phyloP scores from a whole-genome alignment of 2,329 filamentous ascomycete species.

The Exophiala alcalophila region DNA sequence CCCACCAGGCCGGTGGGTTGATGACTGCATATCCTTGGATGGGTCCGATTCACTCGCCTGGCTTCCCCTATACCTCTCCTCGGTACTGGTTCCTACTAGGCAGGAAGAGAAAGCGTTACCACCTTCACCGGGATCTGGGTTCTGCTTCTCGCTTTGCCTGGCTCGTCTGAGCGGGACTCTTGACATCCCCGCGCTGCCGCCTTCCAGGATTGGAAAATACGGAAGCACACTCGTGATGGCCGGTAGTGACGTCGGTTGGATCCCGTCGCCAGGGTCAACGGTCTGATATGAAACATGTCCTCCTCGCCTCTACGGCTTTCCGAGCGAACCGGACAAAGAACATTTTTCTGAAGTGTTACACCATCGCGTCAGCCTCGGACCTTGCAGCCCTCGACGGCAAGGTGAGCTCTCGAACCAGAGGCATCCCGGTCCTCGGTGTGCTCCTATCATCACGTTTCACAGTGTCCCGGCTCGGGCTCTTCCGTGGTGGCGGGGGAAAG shows the following conservation, averaged over 20 bases:
- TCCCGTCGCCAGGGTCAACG: neutral
- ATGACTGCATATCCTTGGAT: too few relatives aligned
- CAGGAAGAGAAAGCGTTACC: constrained; percentile 11
- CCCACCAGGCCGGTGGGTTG: too few relatives aligned
- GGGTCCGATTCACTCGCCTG: too few relatives aligned
- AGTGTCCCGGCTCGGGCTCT: constrained; percentile 12
- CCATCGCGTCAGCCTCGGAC: constrained; percentile 25
- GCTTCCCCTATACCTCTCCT: too few relatives aligned
- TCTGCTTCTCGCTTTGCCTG: constrained; percentile 1
- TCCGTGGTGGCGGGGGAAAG: constrained; percentile 15
- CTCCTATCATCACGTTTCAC: too few relatives aligned
- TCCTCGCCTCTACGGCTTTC: constrained; percentile 3
- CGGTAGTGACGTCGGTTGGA: constrained; percentile 6
- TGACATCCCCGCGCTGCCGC: neutral
- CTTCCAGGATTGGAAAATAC: constrained; percentile 1
- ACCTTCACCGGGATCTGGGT: constrained; percentile 7
- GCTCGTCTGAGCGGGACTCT: neutral
- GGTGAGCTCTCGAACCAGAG: too few relatives aligned
- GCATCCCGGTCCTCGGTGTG: too few relatives aligned
- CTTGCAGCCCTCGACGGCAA: too few relatives aligned
- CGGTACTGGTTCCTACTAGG: too few relatives aligned
- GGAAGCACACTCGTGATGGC: constrained; percentile 14
- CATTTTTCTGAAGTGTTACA: constrained; percentile 19
- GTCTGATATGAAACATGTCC: constrained; percentile 16
- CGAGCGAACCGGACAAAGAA: constrained; percentile 7